These are phyloP conservation scores for Rhizophagus clarus DNA, from an alignment of 192 early-diverging fungal species.

Conservation along the genomic window DNA sequence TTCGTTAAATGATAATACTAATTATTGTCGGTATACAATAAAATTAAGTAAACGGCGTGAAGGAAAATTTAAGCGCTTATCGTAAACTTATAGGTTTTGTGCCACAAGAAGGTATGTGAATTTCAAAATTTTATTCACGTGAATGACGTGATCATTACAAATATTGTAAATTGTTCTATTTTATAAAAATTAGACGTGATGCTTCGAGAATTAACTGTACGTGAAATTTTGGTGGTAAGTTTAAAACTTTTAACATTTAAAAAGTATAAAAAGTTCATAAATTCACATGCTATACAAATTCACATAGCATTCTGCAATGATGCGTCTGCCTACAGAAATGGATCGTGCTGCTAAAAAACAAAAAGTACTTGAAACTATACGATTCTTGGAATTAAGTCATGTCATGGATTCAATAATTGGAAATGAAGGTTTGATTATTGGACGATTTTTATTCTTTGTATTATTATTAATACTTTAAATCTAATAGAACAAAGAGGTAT, in stretches of 20 bases:
- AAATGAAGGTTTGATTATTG: conserved; percentile 39
- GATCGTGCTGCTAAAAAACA: conserved; percentile 45
- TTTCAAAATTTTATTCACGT: not conserved
- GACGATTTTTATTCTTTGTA: not conserved
- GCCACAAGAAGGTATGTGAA: conserved; percentile 55
- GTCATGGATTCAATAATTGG: conserved; percentile 59
- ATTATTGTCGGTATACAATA: not conserved
- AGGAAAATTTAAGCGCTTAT: conserved; percentile 60
- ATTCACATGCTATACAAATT: not conserved
- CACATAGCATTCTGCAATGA: conserved; percentile 60
- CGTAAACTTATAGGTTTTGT: conserved; percentile 74
- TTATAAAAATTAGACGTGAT: conserved; percentile 47
- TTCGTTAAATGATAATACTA: not conserved
- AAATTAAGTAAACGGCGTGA: conserved; percentile 52
- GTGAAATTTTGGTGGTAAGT: conserved; percentile 53
- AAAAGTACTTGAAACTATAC: conserved; percentile 58
- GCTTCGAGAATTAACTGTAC: conserved; percentile 66
- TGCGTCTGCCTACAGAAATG: conserved; percentile 57
- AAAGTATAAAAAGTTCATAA: not conserved
- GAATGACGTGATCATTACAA: not conserved
- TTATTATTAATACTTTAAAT: not conserved
- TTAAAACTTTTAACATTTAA: not conserved
- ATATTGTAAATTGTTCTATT: not conserved
- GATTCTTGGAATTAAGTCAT: conserved; percentile 57
- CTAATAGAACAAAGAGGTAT: conserved; percentile 60